phyloP scores from a whole-genome alignment of 805 yeast genomes.

The Myxozyma lipomycoides region DNA sequence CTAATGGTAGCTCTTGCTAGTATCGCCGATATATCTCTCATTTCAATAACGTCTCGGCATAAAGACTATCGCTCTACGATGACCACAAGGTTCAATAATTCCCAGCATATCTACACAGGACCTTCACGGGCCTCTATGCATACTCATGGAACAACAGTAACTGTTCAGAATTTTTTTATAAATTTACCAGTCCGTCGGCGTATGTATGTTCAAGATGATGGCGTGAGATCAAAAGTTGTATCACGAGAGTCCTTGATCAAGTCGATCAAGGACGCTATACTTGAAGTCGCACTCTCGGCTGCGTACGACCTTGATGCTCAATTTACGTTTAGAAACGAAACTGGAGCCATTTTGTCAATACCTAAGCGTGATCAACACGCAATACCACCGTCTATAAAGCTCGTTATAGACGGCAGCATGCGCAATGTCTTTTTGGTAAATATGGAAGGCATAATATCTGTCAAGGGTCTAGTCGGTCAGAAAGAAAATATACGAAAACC shows the following conservation, averaged over 20 bases:
- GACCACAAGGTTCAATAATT: constrained; percentile 16
- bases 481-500: neutral
- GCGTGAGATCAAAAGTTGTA: neutral
- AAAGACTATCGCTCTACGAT: constrained; percentile 21
- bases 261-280: constrained; percentile 4
- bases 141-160: constrained; percentile 28
- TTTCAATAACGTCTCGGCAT: constrained; percentile 45
- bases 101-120: constrained; percentile 6
- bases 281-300: constrained; percentile 7
- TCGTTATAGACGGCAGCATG: too few species aligned
- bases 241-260: constrained; percentile 1
- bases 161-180: constrained; percentile 27
- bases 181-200: constrained; percentile 31
- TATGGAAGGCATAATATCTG: too few species aligned
- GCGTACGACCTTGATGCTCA: neutral
- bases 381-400: neutral
- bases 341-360: neutral
- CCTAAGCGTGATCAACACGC: neutral
- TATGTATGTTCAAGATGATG: constrained; percentile 1
- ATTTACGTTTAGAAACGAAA: constrained; percentile 1
- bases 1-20: constrained; percentile 43
- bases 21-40: constrained; percentile 41
- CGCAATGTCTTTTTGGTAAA: too few species aligned
- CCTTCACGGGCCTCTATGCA: neutral
- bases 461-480: too few species aligned